A percentile compares a stretch with the other conserved stretches of the same genome.
Conservation (phyloP, 352 stramenopile species). For the Phytophthora melonis region DNA sequence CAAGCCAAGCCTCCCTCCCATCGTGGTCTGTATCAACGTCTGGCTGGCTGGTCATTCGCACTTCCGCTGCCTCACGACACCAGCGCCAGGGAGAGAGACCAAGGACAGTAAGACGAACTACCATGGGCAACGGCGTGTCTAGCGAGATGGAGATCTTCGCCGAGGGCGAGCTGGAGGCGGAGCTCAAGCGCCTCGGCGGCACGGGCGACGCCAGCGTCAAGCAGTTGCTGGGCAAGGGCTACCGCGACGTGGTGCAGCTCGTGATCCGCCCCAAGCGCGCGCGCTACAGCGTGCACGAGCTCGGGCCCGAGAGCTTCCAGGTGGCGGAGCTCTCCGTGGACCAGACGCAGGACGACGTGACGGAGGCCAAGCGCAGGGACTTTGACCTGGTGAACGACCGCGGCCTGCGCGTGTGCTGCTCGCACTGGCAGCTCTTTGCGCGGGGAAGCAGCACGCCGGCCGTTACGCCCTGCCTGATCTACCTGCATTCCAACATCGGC, state of each 20-base stretch:
- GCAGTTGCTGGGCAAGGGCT: constrained; percentile 76
- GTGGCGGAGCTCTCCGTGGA: constrained; percentile 41
- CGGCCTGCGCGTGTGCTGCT: constrained; percentile 70
- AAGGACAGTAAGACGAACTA: not conserved
- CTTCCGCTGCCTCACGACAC: not conserved
- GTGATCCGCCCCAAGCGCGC: constrained; percentile 78
- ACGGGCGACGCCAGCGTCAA: constrained; percentile 77
- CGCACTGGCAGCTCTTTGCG: constrained; percentile 76
- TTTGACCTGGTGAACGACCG: constrained; percentile 80
- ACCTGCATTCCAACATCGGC: constrained; percentile 88
- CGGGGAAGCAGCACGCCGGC: constrained; percentile 20
- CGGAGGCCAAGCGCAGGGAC: constrained; percentile 53
- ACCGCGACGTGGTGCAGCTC: constrained; percentile 77
- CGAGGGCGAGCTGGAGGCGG: constrained; percentile 78
- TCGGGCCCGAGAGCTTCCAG: constrained; percentile 62
- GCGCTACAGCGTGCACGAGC: constrained; percentile 56
- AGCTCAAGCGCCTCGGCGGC: constrained; percentile 72
- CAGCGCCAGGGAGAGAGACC: not conserved
- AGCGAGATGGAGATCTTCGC: constrained; percentile 86
- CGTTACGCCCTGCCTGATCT: constrained; percentile 69
- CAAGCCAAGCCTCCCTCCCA: not conserved
- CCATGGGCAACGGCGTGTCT: constrained; percentile 81
- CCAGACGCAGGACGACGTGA: constrained; percentile 22
- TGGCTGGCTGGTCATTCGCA: not conserved
- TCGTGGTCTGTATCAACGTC: not conserved